These are phyloP conservation scores for Tolypocladium ovalisporum DNA, from an alignment of 2,329 filamentous ascomycete genomes.

Conservation along the genomic window DNA sequence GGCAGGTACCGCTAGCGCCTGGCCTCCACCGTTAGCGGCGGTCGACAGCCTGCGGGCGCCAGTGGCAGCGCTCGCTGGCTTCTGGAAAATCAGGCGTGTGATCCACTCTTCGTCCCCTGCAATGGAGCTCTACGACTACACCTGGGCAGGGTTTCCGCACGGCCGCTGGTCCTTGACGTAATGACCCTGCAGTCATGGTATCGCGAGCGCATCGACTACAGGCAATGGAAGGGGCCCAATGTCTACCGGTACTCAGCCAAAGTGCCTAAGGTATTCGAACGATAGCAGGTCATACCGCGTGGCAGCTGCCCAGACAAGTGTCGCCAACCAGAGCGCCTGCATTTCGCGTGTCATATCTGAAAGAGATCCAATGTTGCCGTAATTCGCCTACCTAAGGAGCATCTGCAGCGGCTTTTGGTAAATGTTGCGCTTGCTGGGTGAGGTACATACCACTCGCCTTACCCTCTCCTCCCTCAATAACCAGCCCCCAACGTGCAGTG, in stretches of 20 bases:
- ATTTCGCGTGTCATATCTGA: too few species aligned
- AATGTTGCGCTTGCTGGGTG: not conserved
- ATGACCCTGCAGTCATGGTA: not conserved
- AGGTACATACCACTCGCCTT: not conserved
- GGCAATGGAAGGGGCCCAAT: not conserved
- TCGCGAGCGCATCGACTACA: too few species aligned
- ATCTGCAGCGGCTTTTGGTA: too few species aligned
- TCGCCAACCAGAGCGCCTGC: too few species aligned
- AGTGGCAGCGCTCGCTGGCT: not conserved
- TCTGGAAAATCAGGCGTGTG: not conserved
- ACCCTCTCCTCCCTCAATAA: not conserved
- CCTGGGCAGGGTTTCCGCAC: not conserved
- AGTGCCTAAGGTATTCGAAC: too few species aligned
- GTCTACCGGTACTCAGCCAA: not conserved
- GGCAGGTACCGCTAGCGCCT: not conserved
- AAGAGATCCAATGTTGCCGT: too few species aligned
- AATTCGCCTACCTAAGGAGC: too few species aligned
- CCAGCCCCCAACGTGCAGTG: not conserved
- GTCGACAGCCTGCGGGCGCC: not conserved
- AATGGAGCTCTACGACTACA: not conserved
- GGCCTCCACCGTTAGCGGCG: not conserved
- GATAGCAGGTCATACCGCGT: too few species aligned
- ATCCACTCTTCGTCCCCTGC: not conserved
- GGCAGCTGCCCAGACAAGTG: too few species aligned
- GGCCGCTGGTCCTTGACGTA: not conserved